Evolutionary conservation across 495 filamentous ascomycete genomes (phyloP), one percentile per base, ranked within the genome.

Genomic region (Penicillium canariense): DNA sequence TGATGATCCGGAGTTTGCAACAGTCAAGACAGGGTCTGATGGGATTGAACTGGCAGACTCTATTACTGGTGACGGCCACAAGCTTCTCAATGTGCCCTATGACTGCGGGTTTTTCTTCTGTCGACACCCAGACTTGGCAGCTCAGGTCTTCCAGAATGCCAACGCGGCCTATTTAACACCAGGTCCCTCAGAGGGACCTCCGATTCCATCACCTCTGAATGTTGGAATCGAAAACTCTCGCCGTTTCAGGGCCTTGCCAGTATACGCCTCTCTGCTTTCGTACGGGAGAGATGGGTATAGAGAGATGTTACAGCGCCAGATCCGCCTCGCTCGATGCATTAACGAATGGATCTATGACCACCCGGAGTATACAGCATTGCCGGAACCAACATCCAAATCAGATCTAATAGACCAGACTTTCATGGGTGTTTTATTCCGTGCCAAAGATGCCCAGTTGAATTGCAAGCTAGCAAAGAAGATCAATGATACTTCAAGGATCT

Each of bases 71-170:
- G 93, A 97, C 60, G 89, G 80, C 2, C 93, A 97, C 67, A 96
- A 97, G 63, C 71, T 96, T 5, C 78, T 97, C n/a, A 97, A 97
- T 58, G 91, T 96, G 75, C 92, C 93, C 4, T 97, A 97, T 56
- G 93, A 97, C 68, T 91, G 84, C 58, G 93, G 93, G 12, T 88
- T 96, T 68, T 96, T 95, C 78, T 79, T 96, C 57, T 86, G 82
- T 58, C 84, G 85, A 8, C 75, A 88, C 48, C 71, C 79, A 1
- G 59, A 73, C 4, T 67, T 85, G 26, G 77, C 84, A 0, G 68
- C 69, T 10, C 69, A 81, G 4, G 88, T 90, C 1, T 96, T 94
- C 69, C 76, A 83, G 45, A 97, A 97, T 74, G 78, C 88, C 18
- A 91, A 90, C 63, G 92, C 92, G 4, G 88, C 87, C 0, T 97